Evolutionary conservation across 1,284 basidiomycete species (phyloP), one percentile per base, ranked within the genome.

Genomic region (Mycena sp.): DNA sequence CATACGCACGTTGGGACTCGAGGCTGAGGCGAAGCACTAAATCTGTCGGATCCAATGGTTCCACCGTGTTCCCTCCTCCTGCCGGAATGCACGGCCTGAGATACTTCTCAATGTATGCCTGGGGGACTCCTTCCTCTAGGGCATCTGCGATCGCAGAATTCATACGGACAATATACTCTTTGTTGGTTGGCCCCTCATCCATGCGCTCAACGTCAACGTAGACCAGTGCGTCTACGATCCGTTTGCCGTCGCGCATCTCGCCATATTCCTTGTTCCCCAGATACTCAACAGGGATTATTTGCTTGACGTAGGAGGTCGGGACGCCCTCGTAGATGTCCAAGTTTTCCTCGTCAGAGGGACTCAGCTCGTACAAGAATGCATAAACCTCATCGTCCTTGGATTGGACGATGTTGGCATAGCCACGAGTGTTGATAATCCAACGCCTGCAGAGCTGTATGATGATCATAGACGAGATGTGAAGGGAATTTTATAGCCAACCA

Each of bases 121-220:
- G 57, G 5, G 81, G 74, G 32, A 83, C 68, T 3, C 81, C 81
- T 41, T 74, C 71, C 51, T 69, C 61, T 46, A 79, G 46, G 1
- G 75, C 81, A 69, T 83, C 81, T 29, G 66, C 69, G 35, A 83
- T 77, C 1, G 73, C 81, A 70, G 71, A 74, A 59, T 83, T 82
- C 71, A 83, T 81, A 14, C 81, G 73, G 58, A 68, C 61, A 41
- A 83, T 77, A 64, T 83, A 83, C 65, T 83, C 82, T 41, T 67
- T 69, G 65, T 70, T 70, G 9, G 80, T 76, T 11, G 61, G 54
- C 12, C 78, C 77, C 32, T 74, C 74, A 17, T 55, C 62, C 54
- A 71, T 64, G 54, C 75, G 69, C 46, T 72, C 53, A 10, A 73
- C 60, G 53, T 83, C 80, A 23, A 83, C 70, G 52, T 83, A 84